These are phyloP conservation scores for Pichia cephalocereana DNA, from an alignment of 805 yeast species.

Conservation along the genomic window DNA sequence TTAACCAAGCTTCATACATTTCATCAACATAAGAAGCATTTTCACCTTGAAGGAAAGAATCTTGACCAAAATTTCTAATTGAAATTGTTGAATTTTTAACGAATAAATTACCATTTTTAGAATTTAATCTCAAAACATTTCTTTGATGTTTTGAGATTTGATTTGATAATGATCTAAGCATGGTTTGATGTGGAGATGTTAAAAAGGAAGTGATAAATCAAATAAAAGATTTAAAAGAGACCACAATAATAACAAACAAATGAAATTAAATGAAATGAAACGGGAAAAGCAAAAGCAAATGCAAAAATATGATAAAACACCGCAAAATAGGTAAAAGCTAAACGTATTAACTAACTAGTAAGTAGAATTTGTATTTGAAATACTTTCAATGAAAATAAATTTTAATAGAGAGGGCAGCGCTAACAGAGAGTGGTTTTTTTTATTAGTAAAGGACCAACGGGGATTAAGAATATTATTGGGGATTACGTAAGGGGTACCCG, in stretches of 20 bases:
- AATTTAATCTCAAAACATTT: slow-evolving; percentile 12
- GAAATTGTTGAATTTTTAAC: not conserved
- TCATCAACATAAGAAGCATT: slow-evolving; percentile 93
- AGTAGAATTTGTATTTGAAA: too few species aligned
- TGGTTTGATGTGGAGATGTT: not conserved
- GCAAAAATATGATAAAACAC: too few species aligned
- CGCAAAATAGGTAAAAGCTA: too few species aligned
- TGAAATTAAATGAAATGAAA: not conserved
- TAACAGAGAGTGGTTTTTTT: too few species aligned
- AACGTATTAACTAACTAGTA: too few species aligned
- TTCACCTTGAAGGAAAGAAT: slow-evolving; percentile 72
- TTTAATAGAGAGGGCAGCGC: too few species aligned
- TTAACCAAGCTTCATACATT: slow-evolving; percentile 92
- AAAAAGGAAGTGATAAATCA: not conserved
- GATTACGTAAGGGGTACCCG: too few species aligned
- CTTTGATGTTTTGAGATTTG: slow-evolving; percentile 14
- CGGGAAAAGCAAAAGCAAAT: too few species aligned
- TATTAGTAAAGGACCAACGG: too few species aligned
- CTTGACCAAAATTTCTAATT: slow-evolving; percentile 36
- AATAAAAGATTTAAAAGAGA: not conserved
- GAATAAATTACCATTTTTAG: not conserved
- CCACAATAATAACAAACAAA: not conserved
- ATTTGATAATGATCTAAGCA: slow-evolving; percentile 24
- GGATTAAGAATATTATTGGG: too few species aligned
- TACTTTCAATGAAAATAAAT: too few species aligned